phyloP scores from a whole-genome alignment of 2,329 filamentous ascomycete genomes.

The Phaeosphaeria sp. region DNA sequence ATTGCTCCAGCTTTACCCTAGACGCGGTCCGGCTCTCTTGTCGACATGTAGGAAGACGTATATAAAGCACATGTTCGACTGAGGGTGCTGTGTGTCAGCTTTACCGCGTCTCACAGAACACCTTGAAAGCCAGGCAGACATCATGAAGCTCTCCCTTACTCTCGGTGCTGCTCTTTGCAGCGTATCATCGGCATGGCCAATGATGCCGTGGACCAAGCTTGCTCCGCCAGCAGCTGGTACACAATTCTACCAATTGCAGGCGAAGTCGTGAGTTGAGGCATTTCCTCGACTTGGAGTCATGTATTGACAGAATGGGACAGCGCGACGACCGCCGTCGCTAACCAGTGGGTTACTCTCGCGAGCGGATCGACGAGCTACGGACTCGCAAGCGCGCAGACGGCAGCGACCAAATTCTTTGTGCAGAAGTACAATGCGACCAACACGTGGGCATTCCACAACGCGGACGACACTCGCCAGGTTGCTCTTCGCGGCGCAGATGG shows the following conservation, averaged over 20 bases:
- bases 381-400: constrained; percentile 19
- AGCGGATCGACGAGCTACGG: constrained; percentile 24
- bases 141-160: constrained; percentile 31
- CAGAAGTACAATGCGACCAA: constrained; percentile 29
- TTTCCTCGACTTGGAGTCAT: not conserved
- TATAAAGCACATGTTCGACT: not conserved
- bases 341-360: constrained; percentile 33
- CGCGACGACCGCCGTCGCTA: constrained; percentile 23
- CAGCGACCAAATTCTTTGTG: constrained; percentile 33
- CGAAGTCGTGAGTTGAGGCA: constrained; percentile 32
- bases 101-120: not conserved
- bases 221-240: constrained; percentile 29
- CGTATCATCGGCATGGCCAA: constrained; percentile 28
- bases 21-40: not conserved
- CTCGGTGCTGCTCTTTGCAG: constrained; percentile 24
- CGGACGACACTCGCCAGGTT: constrained; percentile 37
- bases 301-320: constrained; percentile 11
- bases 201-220: constrained; percentile 17
- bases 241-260: constrained; percentile 34
- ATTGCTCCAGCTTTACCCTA: not conserved
- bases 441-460: constrained; percentile 33
- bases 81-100: not conserved
- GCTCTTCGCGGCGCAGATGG: constrained; percentile 32
- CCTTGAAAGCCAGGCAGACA: not conserved
- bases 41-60: not conserved